Conservation (phyloP, 1,139 yeast species). For the Hemisphaericaspora lyxosophila region DNA sequence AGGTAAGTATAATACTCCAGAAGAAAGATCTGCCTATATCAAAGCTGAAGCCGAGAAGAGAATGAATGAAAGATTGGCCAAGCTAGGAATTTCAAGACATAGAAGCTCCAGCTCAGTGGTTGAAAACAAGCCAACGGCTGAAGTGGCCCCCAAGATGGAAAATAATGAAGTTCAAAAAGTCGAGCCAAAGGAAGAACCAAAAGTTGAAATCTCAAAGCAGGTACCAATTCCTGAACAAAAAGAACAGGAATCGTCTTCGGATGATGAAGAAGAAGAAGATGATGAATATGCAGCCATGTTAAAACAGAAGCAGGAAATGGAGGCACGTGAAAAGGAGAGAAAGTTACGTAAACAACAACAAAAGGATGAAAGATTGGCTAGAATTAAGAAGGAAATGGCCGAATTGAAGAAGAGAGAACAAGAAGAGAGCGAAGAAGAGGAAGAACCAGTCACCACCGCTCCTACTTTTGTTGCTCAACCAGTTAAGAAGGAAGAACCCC, state of each 20-base stretch:
- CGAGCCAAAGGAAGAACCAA: constrained; percentile 1
- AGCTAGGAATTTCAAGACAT: constrained; percentile 61
- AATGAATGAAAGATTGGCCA: constrained; percentile 87
- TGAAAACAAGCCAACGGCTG: constrained; percentile 6
- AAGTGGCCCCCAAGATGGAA: background rate
- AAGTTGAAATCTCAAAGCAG: constrained; percentile 4
- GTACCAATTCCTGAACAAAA: background rate
- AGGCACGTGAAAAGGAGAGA: constrained; percentile 47
- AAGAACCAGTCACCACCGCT: constrained; percentile 26
- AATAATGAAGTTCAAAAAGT: constrained; percentile 1
- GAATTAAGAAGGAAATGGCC: constrained; percentile 63
- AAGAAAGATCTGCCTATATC: constrained; percentile 78
- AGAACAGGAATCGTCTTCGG: constrained; percentile 23
- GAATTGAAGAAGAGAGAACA: constrained; percentile 41
- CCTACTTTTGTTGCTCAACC: constrained; percentile 30
- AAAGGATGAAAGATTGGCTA: constrained; percentile 61
- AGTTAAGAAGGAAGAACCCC: constrained; percentile 10
- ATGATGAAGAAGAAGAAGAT: constrained; percentile 44
- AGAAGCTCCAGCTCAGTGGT: background rate
- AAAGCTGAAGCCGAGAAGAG: constrained; percentile 89
- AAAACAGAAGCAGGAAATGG: constrained; percentile 49
- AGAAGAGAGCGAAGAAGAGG: constrained; percentile 37
- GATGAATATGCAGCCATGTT: constrained; percentile 48
- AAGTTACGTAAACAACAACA: constrained; percentile 49
- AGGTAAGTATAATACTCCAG: constrained; percentile 38